Percentiles rank a stretch among this genome's conserved stretches.
Conservation (phyloP, 2,329 filamentous ascomycete genomes). For the Ophiosphaerella korrae region DNA sequence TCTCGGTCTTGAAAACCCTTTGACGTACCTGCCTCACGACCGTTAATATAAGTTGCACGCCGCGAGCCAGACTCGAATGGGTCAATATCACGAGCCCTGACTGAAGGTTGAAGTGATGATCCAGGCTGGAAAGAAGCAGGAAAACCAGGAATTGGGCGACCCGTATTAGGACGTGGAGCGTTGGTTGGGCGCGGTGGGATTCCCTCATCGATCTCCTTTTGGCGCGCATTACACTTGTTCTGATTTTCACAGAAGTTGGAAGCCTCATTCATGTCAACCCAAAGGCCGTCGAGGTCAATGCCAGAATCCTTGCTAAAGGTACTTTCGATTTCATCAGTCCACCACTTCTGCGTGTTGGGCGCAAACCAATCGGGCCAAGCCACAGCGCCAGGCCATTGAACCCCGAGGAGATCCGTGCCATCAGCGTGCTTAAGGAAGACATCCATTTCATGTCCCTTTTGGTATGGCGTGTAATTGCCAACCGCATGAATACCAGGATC, state of each 20-base stretch:
- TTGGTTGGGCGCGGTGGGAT: constrained; percentile 62
- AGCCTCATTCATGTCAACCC: constrained; percentile 55
- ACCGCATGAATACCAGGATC: constrained; percentile 64
- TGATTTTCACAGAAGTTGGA: constrained; percentile 42
- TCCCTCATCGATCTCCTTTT: constrained; percentile 45
- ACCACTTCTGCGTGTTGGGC: constrained; percentile 67
- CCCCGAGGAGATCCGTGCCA: constrained; percentile 62
- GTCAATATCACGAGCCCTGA: constrained; percentile 13
- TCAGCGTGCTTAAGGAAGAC: constrained; percentile 61
- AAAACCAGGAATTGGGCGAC: constrained; percentile 71
- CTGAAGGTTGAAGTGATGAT: constrained; percentile 1
- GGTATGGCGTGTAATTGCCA: constrained; percentile 60
- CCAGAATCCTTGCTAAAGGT: constrained; percentile 70
- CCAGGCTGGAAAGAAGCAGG: constrained; percentile 68
- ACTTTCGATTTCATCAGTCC: constrained; percentile 68
- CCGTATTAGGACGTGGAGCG: constrained; percentile 63
- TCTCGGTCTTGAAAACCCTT: constrained; percentile 67
- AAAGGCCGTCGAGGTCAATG: constrained; percentile 77
- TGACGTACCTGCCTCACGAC: constrained; percentile 46
- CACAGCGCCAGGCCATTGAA: constrained; percentile 78
- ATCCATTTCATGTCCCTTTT: constrained; percentile 64
- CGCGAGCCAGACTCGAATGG: not conserved
- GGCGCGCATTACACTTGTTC: constrained; percentile 54
- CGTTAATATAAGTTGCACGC: constrained; percentile 10
- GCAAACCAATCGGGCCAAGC: constrained; percentile 81